Evolutionary conservation across 441 rosid genomes (phyloP).

Genomic region (Raphanus hybrid): DNA sequence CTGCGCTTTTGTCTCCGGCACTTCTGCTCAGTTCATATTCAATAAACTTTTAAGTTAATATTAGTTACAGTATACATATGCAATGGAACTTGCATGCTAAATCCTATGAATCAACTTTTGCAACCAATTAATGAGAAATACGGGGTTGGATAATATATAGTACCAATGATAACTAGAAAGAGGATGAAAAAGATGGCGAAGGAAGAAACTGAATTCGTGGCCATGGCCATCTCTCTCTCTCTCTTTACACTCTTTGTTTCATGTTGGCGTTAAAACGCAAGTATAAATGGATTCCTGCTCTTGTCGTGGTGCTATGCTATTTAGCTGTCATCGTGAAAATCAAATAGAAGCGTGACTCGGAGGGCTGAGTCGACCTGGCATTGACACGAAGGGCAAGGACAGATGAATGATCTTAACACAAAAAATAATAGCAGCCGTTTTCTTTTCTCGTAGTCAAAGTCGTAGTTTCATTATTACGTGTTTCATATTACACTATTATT

Average conservation of each 20-base stretch:
- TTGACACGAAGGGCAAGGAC: background rate
- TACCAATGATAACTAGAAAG: conserved; percentile 24
- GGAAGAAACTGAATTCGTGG: conserved; percentile 20
- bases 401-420: background rate
- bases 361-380: background rate
- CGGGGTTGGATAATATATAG: background rate
- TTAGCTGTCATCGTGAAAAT: background rate
- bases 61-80: background rate
- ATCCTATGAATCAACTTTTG: background rate
- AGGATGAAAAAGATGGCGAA: conserved; percentile 2
- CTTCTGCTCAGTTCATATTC: background rate
- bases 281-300: background rate
- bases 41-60: background rate
- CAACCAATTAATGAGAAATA: background rate
- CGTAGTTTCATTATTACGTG: background rate
- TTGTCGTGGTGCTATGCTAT: background rate
- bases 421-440: background rate
- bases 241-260: conserved; percentile 1
- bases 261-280: background rate
- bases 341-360: background rate
- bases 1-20: conserved; percentile 37
- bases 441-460: background rate
- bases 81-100: no score
- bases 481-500: background rate
- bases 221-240: background rate